These are phyloP conservation scores for Jacaranda copaia DNA, from an alignment of 257 asterid species.

Conservation along the genomic window DNA sequence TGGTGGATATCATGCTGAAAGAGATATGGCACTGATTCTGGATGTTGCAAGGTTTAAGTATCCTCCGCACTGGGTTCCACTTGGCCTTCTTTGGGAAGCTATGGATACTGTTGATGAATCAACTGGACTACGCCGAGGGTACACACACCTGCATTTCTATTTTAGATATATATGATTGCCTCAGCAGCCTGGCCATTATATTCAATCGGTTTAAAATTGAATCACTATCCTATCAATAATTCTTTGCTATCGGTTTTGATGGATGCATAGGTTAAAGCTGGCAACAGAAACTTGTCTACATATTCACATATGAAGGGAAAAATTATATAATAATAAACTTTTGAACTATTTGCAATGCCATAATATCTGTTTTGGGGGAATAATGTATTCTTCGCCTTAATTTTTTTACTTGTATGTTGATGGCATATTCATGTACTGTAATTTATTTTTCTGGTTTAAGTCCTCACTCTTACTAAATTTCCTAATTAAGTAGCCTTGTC, in stretches of 20 bases:
- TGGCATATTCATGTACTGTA: slow-evolving; percentile 1
- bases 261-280: slow-evolving; percentile 27
- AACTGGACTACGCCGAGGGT: slow-evolving; percentile 93
- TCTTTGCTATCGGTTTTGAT: slow-evolving; percentile 3
- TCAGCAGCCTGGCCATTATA: not conserved
- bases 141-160: slow-evolving; percentile 35
- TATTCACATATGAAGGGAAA: slow-evolving; percentile 7
- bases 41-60: slow-evolving; percentile 99
- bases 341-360: slow-evolving; percentile 13
- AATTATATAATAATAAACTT: not conserved
- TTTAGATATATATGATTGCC: slow-evolving; percentile 15
- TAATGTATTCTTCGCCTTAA: slow-evolving; percentile 3
- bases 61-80: slow-evolving; percentile 99
- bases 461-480: slow-evolving; percentile 3
- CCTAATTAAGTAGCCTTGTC: slow-evolving; percentile 1
- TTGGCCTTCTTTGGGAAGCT: slow-evolving; percentile 95
- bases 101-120: slow-evolving; percentile 93
- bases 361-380: slow-evolving; percentile 10
- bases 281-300: slow-evolving; percentile 6
- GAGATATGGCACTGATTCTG: slow-evolving; percentile 96
- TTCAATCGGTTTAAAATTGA: slow-evolving; percentile 6
- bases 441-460: slow-evolving; percentile 8
- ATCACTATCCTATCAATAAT: not conserved
- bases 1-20: slow-evolving; percentile 96
- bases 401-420: slow-evolving; percentile 18